These are phyloP conservation scores for Lodderomyces orthopsilosis DNA, from an alignment of 1,139 yeast genomes.

Conservation along the genomic window DNA sequence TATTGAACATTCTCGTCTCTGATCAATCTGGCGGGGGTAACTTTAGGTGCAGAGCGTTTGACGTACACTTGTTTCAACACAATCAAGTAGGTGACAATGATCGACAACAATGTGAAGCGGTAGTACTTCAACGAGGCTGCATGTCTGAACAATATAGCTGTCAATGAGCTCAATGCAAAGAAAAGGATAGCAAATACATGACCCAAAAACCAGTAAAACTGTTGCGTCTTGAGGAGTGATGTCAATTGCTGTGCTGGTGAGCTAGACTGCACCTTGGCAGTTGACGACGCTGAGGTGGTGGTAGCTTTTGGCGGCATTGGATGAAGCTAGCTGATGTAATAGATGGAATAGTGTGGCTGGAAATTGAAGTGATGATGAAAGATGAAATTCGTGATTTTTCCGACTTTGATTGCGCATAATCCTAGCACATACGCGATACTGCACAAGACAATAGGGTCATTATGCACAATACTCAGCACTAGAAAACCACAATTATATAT, in stretches of 20 bases:
- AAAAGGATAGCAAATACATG: conserved; percentile 40
- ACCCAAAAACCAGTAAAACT: conserved; percentile 55
- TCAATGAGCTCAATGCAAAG: conserved; percentile 29
- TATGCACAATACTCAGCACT: no score
- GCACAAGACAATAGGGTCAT: background rate
- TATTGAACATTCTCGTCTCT: conserved; percentile 54
- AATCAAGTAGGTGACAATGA: conserved; percentile 45
- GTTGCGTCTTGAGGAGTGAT: conserved; percentile 35
- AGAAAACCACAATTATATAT: background rate
- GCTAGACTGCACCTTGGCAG: conserved; percentile 8
- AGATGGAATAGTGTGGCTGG: background rate
- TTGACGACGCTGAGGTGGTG: conserved; percentile 3
- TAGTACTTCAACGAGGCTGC: conserved; percentile 32
- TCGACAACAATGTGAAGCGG: conserved; percentile 37
- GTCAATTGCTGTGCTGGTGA: conserved; percentile 12
- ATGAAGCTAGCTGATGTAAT: background rate
- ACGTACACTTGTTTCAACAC: conserved; percentile 48
- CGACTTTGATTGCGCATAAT: background rate
- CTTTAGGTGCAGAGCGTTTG: conserved; percentile 19
- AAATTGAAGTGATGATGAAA: background rate
- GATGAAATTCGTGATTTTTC: conserved; percentile 1
- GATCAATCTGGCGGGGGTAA: conserved; percentile 16
- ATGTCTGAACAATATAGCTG: conserved; percentile 28
- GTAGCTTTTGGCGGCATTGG: conserved; percentile 6
- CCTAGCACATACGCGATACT: background rate